Base-by-base conservation (phyloP, 2,329 filamentous ascomycete genomes). In the Neofusicoccum laricinum region DNA sequence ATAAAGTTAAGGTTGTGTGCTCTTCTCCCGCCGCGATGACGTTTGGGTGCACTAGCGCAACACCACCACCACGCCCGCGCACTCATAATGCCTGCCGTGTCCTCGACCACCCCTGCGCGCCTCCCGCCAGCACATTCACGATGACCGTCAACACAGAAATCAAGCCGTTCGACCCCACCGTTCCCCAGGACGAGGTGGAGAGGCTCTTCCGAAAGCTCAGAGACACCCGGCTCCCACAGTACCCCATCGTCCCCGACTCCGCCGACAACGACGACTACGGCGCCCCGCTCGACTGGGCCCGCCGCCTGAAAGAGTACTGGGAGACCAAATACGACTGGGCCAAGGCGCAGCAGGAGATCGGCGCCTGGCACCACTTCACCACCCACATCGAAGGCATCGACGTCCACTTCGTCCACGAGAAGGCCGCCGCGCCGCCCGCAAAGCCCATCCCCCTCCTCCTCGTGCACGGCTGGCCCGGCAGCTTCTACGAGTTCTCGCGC, bases 391-490 rank as follows among this genome's bases (percentile, higher is more conserved):
- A 79, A 65, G 66, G 68, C 5, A 55, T 77, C 4, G 71, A 70
- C 2, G 67, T 79, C n/a, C 76, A 78, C 68, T 80, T 80, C 67
- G 67, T 79, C n/a, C 76, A 79, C 64, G 72, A 75, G 38, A 71
- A 70, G 49, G 70, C 69, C 4, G 63, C 68, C 41, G 59, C 53
- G n/a, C 51, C 68, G n/a, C 59, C 64, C 76, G 5, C 17, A 1
- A 51, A 62, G n/a, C 78, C 48, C 3, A 77, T 81, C 38, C 78
- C 80, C 0, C 67, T 82, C 1, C 67, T 82, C 1, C 67, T 81
- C 36, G 68, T 79, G 1, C 78, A 82, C 67, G 80, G 79, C 36
- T 82, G 78, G 80, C 79, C 79, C 2, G 79, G 79, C 4, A 77
- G 74, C 1, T 81, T 81, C 63, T 76, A 77, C 66, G 80, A 82